Evolutionary conservation across 176 grass and related monocot genomes (phyloP), one percentile per base, ranked within the genome.

Genomic region (Oryza glumipatula): DNA sequence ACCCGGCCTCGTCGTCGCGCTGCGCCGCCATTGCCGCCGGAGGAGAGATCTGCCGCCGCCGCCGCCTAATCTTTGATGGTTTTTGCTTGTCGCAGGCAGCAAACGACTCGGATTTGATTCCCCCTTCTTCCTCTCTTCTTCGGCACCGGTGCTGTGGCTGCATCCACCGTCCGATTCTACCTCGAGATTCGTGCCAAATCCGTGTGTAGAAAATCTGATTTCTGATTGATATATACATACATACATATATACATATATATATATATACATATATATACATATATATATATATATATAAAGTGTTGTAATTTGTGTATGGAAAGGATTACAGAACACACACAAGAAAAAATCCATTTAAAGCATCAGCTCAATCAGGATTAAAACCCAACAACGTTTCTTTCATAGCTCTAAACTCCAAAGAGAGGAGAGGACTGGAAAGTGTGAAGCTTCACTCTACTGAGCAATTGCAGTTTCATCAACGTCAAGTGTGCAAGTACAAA

Each of bases 1-100:
- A 95, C 87, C 77, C 58, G 74, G 83, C 68, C 74, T 86, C 80
- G 76, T 60, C 84, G 32, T 77, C 80, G 52, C 56, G 24, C 47
- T 39, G 22, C 11, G 68, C 52, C 43, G 41, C 80, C 76, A 88
- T 90, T 83, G 73, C 82, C 28, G 69, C 5, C 28, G 60, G 58
- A 45, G 68, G 15, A 16, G 38, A 61, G 83, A 86, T 86, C 78
- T 72, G 51, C 14, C 16, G 52, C 49, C 4, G 49, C 54, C 6
- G 54, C 54, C 54, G 52, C 47, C 47, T 56, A 19, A 39, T 39
- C 47, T 51, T 56, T 3, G 44, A 16, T 68, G 19, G 3, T 61
- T 22, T 22, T 61, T 61, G 19, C 58, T 61, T 61, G 58, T 22
- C 21, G 6, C 58, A 22, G 52, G 16, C 52, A 19, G 52, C 58